Conservation (phyloP, 177 flowering plant species). For the Vitis hybrid region DNA sequence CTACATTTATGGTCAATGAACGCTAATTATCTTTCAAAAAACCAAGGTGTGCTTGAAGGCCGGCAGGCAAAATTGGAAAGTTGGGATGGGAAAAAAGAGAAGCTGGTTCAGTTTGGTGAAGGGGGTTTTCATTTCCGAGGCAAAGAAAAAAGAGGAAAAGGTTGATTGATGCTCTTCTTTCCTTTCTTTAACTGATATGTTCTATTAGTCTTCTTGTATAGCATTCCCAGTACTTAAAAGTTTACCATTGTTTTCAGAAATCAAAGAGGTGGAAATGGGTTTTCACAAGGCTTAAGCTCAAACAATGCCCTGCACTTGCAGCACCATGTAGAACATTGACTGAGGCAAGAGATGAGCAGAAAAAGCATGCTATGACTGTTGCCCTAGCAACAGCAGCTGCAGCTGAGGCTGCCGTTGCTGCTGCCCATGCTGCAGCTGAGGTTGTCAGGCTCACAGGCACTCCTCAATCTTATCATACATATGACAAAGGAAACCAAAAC, state of each 20-base stretch:
- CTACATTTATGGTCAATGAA: background rate
- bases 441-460: conserved; percentile 41
- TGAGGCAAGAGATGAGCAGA: conserved; percentile 52
- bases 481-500: conserved; percentile 8
- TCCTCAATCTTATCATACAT: conserved; percentile 14
- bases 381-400: conserved; percentile 62
- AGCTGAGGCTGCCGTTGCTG: conserved; percentile 62
- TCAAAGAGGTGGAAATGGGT: conserved; percentile 41
- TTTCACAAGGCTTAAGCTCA: conserved; percentile 32
- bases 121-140: conserved; percentile 34
- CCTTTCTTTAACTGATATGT: background rate
- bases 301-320: conserved; percentile 28
- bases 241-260: conserved; percentile 24
- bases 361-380: conserved; percentile 51
- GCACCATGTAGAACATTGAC: conserved; percentile 24
- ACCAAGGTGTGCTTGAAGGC: conserved; percentile 6
- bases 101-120: conserved; percentile 45
- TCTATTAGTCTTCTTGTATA: background rate
- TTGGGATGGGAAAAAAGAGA: conserved; percentile 37
- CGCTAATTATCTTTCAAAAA: background rate
- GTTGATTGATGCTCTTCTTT: conserved; percentile 8
- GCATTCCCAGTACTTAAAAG: background rate
- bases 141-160: conserved; percentile 31
- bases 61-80: conserved; percentile 6
- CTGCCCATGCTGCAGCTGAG: conserved; percentile 66